Conservation (phyloP, 306 rosid genomes). For the Prunus persica region DNA sequence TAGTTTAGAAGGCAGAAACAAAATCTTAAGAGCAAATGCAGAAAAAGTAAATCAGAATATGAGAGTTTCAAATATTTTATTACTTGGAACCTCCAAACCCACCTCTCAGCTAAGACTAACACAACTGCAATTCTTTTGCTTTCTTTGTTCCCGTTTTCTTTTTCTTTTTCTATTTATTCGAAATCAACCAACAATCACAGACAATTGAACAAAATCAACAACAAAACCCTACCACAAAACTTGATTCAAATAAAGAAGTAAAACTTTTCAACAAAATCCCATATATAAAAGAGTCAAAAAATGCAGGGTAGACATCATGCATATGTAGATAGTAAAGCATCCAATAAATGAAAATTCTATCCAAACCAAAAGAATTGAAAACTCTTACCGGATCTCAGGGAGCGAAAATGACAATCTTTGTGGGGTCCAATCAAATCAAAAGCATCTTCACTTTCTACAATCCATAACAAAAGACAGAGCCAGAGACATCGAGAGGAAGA, state of each 20-base stretch:
- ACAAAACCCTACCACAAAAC: not conserved
- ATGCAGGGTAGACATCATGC: not conserved
- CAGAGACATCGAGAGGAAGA: not conserved
- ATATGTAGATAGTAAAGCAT: no score
- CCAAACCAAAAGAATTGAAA: conserved; percentile 8
- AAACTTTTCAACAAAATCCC: not conserved
- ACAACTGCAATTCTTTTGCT: not conserved
- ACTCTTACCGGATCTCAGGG: conserved; percentile 35
- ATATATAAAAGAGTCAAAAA: conserved; percentile 3
- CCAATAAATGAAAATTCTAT: not conserved
- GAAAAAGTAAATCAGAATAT: not conserved
- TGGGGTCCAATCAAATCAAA: conserved; percentile 20
- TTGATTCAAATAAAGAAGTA: not conserved
- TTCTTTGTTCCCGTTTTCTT: not conserved
- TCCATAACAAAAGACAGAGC: not conserved
- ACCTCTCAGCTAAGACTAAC: conserved; percentile 8
- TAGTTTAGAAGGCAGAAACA: not conserved
- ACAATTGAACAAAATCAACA: not conserved
- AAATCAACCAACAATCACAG: not conserved
- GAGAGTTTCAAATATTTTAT: not conserved
- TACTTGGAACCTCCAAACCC: not conserved
- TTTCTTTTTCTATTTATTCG: not conserved
- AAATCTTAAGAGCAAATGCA: not conserved
- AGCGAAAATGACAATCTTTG: conserved; percentile 8
- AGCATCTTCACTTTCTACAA: conserved; percentile 11